These are phyloP conservation scores for Cylindrotheca closterium DNA, from an alignment of 108 stramenopile species.

Conservation along the genomic window DNA sequence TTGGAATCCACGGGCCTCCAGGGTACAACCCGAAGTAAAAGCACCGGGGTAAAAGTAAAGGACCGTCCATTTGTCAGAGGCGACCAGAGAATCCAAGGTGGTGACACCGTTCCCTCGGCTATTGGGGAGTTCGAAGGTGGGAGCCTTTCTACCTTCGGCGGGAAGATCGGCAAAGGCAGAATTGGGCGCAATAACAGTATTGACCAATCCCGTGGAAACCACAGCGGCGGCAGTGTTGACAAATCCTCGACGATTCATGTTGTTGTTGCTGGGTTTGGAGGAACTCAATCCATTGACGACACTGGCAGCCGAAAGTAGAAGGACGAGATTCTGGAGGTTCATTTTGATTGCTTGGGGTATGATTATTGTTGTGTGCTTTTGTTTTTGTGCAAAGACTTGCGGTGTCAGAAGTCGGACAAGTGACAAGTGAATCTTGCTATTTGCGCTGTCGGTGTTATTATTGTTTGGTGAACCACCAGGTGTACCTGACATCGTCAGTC, in stretches of 20 bases:
- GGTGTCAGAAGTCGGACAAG: too few species aligned
- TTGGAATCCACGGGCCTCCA: constrained; percentile 79
- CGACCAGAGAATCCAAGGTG: constrained; percentile 36
- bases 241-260: background rate
- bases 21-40: constrained; percentile 78
- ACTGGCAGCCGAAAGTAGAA: too few species aligned
- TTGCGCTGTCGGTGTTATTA: too few species aligned
- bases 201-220: constrained; percentile 3
- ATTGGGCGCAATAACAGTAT: background rate
- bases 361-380: too few species aligned
- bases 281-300: too few species aligned
- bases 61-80: constrained; percentile 65
- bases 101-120: constrained; percentile 52
- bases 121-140: constrained; percentile 67
- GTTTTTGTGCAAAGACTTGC: too few species aligned
- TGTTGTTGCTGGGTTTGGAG: background rate
- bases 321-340: too few species aligned
- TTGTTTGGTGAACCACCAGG: too few species aligned
- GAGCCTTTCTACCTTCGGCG: constrained; percentile 44
- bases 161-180: constrained; percentile 10
- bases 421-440: too few species aligned
- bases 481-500: too few species aligned
- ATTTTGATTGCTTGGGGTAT: too few species aligned
- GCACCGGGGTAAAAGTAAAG: constrained; percentile 88
- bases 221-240: background rate